Base-by-base conservation (phyloP, 371 early-diverging fungal genomes). In the Zychaea mexicana region DNA sequence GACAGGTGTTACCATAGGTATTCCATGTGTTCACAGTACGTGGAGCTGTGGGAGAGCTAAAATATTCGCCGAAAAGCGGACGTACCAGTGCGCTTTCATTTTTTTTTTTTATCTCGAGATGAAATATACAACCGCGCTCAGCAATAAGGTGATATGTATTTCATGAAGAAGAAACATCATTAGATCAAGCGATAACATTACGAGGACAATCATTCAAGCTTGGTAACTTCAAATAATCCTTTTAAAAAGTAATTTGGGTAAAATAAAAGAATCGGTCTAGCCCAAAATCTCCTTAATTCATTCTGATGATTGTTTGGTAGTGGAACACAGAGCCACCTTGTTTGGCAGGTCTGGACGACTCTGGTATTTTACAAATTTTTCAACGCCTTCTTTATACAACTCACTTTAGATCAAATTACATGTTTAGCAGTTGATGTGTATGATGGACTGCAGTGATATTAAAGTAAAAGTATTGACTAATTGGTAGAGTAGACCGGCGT, bases 21-120 rank as follows among this genome's bases (percentile, higher is more conserved):
- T 49, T 49, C 22, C 49, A 49, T 49, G 49, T 49, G 49, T 24
- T 49, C 49, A 24, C 49, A 8, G 49, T 22, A 22, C 19, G n/a
- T 24, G 24, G 4, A n/a, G 24, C 21, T 9, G 9, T 2, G 22
- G 2, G 6, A 49, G 49, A 49, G 49, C 49, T 49, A 49, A 49
- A 47, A 49, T 49, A 49, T 49, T 49, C 49, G 49, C 49, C 49
- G 49, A 49, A 49, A 49, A 49, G 26, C 49, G 49, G 49, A 42
- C 42, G n/a, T n/a, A n/a, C n/a, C n/a, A n/a, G n/a, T n/a, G 5
- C n/a, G 42, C 42, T 17, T 42, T 12, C 15, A 42, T 15, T 42
- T 15, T n/a, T n/a, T n/a, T n/a, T n/a, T n/a, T n/a, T n/a, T n/a
- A n/a, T n/a, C n/a, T n/a, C n/a, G n/a, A n/a, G n/a, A n/a, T n/a